Evolutionary conservation across 2,329 filamentous ascomycete species (phyloP), one percentile per base, ranked within the genome.

Genomic region (Coleophoma cylindrospora): DNA sequence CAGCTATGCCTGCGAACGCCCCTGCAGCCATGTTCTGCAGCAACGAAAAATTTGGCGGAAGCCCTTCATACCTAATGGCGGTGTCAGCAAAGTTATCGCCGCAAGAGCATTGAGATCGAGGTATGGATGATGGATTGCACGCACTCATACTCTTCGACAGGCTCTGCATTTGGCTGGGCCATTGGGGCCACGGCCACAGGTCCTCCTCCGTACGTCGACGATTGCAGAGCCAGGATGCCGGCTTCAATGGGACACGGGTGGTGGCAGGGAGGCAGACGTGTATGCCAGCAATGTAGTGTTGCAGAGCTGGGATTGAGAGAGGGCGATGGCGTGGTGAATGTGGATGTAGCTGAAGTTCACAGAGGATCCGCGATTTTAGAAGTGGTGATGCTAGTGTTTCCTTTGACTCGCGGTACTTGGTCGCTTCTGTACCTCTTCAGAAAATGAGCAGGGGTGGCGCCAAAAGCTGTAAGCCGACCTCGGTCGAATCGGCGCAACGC

Each of bases 11-110:
- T 52, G 94, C 94, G 72, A 97, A 96, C 60, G 94, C 94, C 68
- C 94, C 94, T 50, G 94, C 94, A 56, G 86, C 76, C 91, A 97
- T 96, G 72, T 97, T 99, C 68, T 94, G 90, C 58, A 87, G 74
- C 65, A 97, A 79, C 62, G 91, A 94, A 76, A 96, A 96, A 72
- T 96, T 95, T 58, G 91, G 88, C 57, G 92, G 91, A 51, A 99
- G 82, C 58, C 86, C 85, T 80, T 97, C 92, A 80, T 97, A 97
- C 73, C 81, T 85, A 50, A 19, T 50, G 21, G 43, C 32, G 10
- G 22, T 37, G 53, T 64, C 50, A 64, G 59, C 50, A 38, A 54
- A 48, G 49, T 51, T 50, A 33, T n/a, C 9, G n/a, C 4, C 4
- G 4, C 3, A 12, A 14, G 15, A 32, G 10, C 27, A n/a, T 19